A percentile compares a stretch with the other conserved stretches of the same genome.
These are phyloP conservation scores for Collybia sordida DNA, from an alignment of 768 basidiomycete genomes.

Conservation along the genomic window DNA sequence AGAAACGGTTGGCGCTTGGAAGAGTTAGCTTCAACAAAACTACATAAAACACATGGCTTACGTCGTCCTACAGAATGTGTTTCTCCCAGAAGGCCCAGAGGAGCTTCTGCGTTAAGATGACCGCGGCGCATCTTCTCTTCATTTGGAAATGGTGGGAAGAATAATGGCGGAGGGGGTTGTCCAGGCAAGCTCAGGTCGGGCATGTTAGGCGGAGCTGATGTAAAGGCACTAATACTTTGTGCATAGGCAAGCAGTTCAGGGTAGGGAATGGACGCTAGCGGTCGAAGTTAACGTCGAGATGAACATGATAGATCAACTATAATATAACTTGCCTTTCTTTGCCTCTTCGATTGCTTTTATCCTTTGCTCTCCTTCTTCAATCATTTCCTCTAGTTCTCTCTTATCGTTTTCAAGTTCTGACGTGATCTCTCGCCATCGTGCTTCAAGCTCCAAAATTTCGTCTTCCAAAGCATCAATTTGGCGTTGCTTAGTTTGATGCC, in stretches of 20 bases:
- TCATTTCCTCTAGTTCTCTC: conserved; percentile 64
- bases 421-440: conserved; percentile 68
- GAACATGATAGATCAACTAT: not conserved
- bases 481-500: conserved; percentile 76
- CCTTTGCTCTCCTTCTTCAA: conserved; percentile 75
- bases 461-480: conserved; percentile 69
- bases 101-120: conserved; percentile 76
- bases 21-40: conserved; percentile 7
- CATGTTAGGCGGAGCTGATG: conserved; percentile 87
- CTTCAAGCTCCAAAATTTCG: conserved; percentile 69
- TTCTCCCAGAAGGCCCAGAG: conserved; percentile 76
- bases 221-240: conserved; percentile 81
- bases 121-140: conserved; percentile 91
- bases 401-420: conserved; percentile 64
- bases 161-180: conserved; percentile 73
- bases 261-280: conserved; percentile 73
- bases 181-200: conserved; percentile 70
- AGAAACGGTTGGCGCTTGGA: conserved; percentile 59
- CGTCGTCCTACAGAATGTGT: conserved; percentile 79
- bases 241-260: conserved; percentile 84
- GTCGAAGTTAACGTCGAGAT: not conserved
- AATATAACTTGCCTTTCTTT: conserved; percentile 53
- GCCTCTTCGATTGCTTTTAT: conserved; percentile 70
- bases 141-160: conserved; percentile 90
- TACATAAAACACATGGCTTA: conserved; percentile 30